phyloP scores from a whole-genome alignment of 1,284 basidiomycete genomes.

The Cryptococcus jaspeensis region DNA sequence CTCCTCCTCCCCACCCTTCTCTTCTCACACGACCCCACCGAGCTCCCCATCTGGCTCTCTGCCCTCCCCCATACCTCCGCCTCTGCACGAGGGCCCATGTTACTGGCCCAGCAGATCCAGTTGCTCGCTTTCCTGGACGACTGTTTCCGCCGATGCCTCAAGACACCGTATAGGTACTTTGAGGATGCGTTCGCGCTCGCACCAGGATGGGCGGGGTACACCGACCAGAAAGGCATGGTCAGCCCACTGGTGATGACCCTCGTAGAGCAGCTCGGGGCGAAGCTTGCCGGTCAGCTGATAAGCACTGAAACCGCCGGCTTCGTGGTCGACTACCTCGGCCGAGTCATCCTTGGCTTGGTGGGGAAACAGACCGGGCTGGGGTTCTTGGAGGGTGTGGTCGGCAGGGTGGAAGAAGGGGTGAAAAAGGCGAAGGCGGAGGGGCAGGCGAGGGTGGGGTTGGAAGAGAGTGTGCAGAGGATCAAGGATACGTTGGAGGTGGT shows the following conservation, averaged over 20 bases:
- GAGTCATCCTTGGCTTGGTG: constrained; percentile 60
- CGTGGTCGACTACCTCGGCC: constrained; percentile 63
- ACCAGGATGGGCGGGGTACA: constrained; percentile 21
- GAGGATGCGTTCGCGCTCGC: constrained; percentile 60
- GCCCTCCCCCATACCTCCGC: constrained; percentile 54
- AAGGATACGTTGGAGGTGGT: constrained; percentile 61
- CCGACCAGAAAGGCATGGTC: constrained; percentile 44
- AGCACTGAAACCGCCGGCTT: constrained; percentile 64
- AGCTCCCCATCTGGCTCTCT: constrained; percentile 73
- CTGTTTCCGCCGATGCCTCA: constrained; percentile 76
- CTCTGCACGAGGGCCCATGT: constrained; percentile 56
- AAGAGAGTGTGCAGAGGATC: constrained; percentile 55
- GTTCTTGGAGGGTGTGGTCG: constrained; percentile 30
- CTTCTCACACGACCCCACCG: constrained; percentile 75
- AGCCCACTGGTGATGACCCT: constrained; percentile 75
- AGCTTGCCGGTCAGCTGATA: constrained; percentile 59
- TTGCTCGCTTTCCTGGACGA: constrained; percentile 79
- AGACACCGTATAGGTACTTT: constrained; percentile 82
- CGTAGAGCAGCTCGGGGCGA: constrained; percentile 70
- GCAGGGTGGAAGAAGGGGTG: constrained; percentile 24
- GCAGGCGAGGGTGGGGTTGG: constrained; percentile 50
- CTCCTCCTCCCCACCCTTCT: constrained; percentile 68
- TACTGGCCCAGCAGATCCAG: constrained; percentile 60
- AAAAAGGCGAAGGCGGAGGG: constrained; percentile 34
- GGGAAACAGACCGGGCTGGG: constrained; percentile 54